phyloP scores from a whole-genome alignment of 164 flowering plant species.

The Buxus sempervirens region DNA sequence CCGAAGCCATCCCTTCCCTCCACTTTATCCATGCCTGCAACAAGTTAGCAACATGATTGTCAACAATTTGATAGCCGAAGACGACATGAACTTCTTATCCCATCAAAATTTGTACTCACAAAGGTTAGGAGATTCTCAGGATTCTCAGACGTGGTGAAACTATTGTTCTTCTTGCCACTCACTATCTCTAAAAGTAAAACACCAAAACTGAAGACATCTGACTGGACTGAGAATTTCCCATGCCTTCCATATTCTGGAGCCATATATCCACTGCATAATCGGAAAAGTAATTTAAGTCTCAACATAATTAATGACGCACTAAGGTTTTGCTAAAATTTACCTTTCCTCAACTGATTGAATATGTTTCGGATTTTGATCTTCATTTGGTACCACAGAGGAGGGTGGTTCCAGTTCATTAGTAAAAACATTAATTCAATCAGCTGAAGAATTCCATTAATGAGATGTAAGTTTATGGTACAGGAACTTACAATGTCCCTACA shows the following conservation, averaged over 20 bases:
- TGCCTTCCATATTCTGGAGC: not conserved
- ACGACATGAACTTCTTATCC: not conserved
- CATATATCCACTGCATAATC: not conserved
- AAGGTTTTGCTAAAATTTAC: too few relatives aligned
- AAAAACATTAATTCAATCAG: too few relatives aligned
- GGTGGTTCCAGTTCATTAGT: too few relatives aligned
- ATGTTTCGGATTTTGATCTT: too few relatives aligned
- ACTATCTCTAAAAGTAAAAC: not conserved
- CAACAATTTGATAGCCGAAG: not conserved
- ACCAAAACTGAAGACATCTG: not conserved
- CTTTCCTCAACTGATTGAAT: too few relatives aligned
- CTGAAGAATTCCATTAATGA: too few relatives aligned
- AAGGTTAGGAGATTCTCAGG: not conserved
- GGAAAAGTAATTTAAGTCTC: too few relatives aligned
- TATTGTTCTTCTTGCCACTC: not conserved
- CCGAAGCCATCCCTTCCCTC: not conserved
- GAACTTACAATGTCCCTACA: not conserved
- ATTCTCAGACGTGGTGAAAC: not conserved
- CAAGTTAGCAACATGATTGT: too few relatives aligned
- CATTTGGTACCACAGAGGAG: too few relatives aligned
- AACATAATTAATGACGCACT: too few relatives aligned
- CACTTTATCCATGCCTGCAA: not conserved
- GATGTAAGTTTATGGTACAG: not conserved
- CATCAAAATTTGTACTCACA: not conserved
- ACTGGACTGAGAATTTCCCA: not conserved